Conservation (phyloP, 2,329 filamentous ascomycete genomes). For the Aspergillus fumigatus region DNA sequence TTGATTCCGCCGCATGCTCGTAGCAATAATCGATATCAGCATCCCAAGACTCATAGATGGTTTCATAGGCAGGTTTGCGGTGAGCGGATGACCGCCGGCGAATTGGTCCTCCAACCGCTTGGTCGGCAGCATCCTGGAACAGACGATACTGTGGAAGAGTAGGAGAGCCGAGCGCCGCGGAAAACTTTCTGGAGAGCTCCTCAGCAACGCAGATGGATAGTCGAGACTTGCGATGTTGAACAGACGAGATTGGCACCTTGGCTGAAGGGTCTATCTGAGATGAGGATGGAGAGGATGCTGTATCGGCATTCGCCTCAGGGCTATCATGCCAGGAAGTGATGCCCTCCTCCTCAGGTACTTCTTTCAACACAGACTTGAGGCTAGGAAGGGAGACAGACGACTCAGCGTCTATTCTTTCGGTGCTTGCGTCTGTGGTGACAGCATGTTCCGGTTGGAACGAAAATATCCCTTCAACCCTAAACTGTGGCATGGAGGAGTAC, state of each 20-base stretch:
- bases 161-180: slow-evolving; percentile 44
- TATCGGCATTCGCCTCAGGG: slow-evolving; percentile 19
- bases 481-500: slow-evolving; percentile 12
- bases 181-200: slow-evolving; percentile 37
- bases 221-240: slow-evolving; percentile 21
- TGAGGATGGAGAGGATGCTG: slow-evolving; percentile 14
- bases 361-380: slow-evolving; percentile 37
- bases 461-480: slow-evolving; percentile 27
- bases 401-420: slow-evolving; percentile 31
- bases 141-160: slow-evolving; percentile 28
- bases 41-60: slow-evolving; percentile 50
- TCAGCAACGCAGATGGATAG: slow-evolving; percentile 30
- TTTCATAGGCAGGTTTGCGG: slow-evolving; percentile 21
- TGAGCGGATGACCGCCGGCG: slow-evolving; percentile 11
- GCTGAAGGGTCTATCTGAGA: slow-evolving; percentile 14
- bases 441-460: slow-evolving; percentile 31
- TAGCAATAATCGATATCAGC: slow-evolving; percentile 61
- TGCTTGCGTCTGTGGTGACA: slow-evolving; percentile 40
- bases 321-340: slow-evolving; percentile 29
- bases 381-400: slow-evolving; percentile 41
- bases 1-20: slow-evolving; percentile 56
- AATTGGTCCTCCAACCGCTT: slow-evolving; percentile 12
- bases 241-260: slow-evolving; percentile 6
- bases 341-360: slow-evolving; percentile 46
- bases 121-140: slow-evolving; percentile 11